A percentile compares a stretch with the other conserved stretches of the same genome.
phyloP scores from a whole-genome alignment of 495 filamentous ascomycete genomes.

The Clavariopsis aquatica region DNA sequence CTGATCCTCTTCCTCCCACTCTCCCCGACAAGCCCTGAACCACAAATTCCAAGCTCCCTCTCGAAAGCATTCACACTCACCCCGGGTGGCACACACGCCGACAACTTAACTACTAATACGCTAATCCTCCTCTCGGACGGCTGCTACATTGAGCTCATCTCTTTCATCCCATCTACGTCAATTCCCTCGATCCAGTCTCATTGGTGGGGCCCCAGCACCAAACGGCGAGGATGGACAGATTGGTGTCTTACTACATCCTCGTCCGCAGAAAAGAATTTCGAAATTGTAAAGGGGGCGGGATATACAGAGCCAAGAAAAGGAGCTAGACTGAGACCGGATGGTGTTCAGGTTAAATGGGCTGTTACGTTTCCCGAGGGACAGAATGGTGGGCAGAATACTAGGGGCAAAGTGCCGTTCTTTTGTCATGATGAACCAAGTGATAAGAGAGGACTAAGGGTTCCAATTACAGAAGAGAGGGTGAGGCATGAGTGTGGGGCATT shows the following conservation, averaged over 20 bases:
- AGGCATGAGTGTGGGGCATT: constrained; percentile 51
- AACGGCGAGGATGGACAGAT: constrained; percentile 55
- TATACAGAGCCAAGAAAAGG: constrained; percentile 45
- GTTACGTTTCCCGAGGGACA: constrained; percentile 51
- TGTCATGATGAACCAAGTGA: constrained; percentile 55
- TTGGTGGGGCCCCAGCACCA: constrained; percentile 53
- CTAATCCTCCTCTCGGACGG: constrained; percentile 59
- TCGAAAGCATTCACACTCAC: constrained; percentile 56
- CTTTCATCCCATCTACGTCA: constrained; percentile 53
- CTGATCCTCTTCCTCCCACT: constrained; percentile 59
- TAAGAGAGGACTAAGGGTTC: constrained; percentile 49
- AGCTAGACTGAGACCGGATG: constrained; percentile 50
- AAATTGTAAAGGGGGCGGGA: constrained; percentile 31
- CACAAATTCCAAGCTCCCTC: constrained; percentile 51
- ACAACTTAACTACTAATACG: constrained; percentile 57
- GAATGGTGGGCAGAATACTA: constrained; percentile 25
- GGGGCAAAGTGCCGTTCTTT: constrained; percentile 55
- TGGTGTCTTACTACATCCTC: constrained; percentile 52
- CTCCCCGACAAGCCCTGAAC: constrained; percentile 39
- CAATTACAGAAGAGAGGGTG: constrained; percentile 41
- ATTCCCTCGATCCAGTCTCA: constrained; percentile 42
- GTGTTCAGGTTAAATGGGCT: constrained; percentile 52
- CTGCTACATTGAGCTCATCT: constrained; percentile 61
- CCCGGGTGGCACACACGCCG: constrained; percentile 56
- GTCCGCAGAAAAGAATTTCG: constrained; percentile 8